Evolutionary conservation across 163 green algal genomes (phyloP).

Genomic region (Volvox carteri): DNA sequence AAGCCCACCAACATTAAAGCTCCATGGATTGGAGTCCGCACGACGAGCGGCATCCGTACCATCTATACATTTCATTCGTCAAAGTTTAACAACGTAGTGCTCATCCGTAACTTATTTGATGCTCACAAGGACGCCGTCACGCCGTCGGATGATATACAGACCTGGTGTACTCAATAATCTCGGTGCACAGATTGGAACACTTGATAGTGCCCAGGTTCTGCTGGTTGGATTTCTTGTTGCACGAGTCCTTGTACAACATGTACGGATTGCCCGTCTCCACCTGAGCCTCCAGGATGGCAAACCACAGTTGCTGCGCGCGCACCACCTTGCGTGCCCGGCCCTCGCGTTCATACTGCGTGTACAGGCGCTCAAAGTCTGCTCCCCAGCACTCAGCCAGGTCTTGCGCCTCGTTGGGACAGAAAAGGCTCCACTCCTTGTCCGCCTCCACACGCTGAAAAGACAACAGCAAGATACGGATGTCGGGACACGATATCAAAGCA

Average conservation of each 20-base stretch:
- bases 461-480: background rate
- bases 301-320: slow-evolving; percentile 99
- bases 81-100: too few relatives aligned
- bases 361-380: slow-evolving; percentile 93
- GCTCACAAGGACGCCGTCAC: too few relatives aligned
- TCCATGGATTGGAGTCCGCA: too few relatives aligned
- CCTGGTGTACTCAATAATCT: slow-evolving; percentile 99
- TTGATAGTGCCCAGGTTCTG: slow-evolving; percentile 99
- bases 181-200: slow-evolving; percentile 99
- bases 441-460: slow-evolving; percentile 80
- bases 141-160: too few relatives aligned
- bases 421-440: slow-evolving; percentile 95
- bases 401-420: slow-evolving; percentile 98
- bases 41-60: too few relatives aligned
- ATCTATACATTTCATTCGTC: too few relatives aligned
- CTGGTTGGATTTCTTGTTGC: slow-evolving; percentile 68
- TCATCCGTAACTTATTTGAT: too few relatives aligned
- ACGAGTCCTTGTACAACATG: slow-evolving; percentile 99
- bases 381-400: slow-evolving; percentile 97
- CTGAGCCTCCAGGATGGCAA: slow-evolving; percentile 98
- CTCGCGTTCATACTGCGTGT: slow-evolving; percentile 89
- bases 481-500: too few relatives aligned
- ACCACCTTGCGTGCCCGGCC: slow-evolving; percentile 86
- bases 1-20: too few relatives aligned
- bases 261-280: slow-evolving; percentile 97